Evolutionary conservation across 768 basidiomycete genomes (phyloP).

Genomic region (Clitopilus hobsonii): DNA sequence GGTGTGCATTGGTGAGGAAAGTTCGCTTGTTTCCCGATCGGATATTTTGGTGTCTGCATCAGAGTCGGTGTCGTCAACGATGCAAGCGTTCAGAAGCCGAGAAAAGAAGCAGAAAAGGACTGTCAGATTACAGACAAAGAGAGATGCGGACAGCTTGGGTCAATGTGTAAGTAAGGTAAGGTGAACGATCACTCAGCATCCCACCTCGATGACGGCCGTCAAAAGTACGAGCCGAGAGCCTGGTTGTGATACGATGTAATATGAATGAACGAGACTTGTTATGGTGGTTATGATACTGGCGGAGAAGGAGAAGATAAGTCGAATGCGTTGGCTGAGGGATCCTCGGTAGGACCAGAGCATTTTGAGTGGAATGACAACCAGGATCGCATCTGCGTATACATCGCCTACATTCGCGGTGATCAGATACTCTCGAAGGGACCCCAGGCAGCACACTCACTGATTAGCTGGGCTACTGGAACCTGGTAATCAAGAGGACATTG

Average conservation of each 20-base stretch:
- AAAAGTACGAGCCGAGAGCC: constrained; percentile 16
- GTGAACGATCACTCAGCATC: not conserved
- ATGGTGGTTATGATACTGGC: constrained; percentile 33
- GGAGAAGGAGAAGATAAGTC: constrained; percentile 38
- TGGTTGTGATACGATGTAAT: constrained; percentile 21
- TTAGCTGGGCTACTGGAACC: constrained; percentile 40
- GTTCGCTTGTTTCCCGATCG: too few relatives aligned
- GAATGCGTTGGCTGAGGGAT: constrained; percentile 25
- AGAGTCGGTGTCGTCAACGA: not conserved
- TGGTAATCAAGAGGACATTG: constrained; percentile 35
- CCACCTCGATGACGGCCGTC: constrained; percentile 27
- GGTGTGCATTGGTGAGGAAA: too few relatives aligned
- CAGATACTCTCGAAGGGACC: not conserved
- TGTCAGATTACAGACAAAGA: constrained; percentile 37
- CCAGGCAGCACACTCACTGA: constrained; percentile 27
- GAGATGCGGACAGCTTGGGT: constrained; percentile 32
- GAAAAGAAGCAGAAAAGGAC: constrained; percentile 24
- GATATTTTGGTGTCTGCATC: too few relatives aligned
- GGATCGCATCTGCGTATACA: constrained; percentile 31
- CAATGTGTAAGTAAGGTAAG: not conserved
- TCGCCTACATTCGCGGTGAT: constrained; percentile 27
- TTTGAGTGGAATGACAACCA: constrained; percentile 36
- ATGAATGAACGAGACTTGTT: constrained; percentile 30
- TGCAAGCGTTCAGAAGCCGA: constrained; percentile 1
- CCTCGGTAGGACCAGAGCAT: constrained; percentile 34